Evolutionary conservation across 768 basidiomycete species (phyloP), one percentile per base, ranked within the genome.

Genomic region (Termitomyces sp.): DNA sequence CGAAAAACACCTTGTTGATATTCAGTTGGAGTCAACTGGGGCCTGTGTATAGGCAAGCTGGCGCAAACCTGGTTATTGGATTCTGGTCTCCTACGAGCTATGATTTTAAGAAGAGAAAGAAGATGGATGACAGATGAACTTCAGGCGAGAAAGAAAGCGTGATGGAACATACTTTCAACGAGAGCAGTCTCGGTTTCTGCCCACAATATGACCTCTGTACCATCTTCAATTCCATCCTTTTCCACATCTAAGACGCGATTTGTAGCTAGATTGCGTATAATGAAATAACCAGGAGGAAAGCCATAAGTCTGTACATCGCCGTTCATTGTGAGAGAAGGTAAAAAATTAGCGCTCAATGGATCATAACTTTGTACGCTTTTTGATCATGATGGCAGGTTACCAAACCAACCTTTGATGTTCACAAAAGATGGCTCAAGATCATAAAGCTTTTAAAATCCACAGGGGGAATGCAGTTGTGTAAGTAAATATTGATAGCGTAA

Each of bases 101-200:
- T 27, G 34, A 18, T 50, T 39, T 9, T 11, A 33, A n/a, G 30
- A 33, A 7, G 20, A 54, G 33, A 48, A 59, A 44, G 47, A 44
- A 18, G 15, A 49, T 20, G 45, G 41, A 18, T 18, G 47, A 55
- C 20, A 41, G 47, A 55, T 22, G 41, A 6, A 8, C 3, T 31
- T 42, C 52, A 9, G 54, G 13, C 31, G 15, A 20, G 6, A 46
- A 31, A 18, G 27, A 50, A 39, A 54, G 16, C 22, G 12, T 16
- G 34, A 69, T 24, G n/a, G 24, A 27, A 68, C 81, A 61, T 70
- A 90, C 91, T 79, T 78, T 93, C 91, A 1, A 93, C 91, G 5
- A 91, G 75, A 4, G 88, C 89, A 12, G 73, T 82, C 63, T 93
- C 92, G 60, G 84, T 91, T 71, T 85, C 85, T 3, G 83, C 81